Conservation (phyloP, 768 basidiomycete species). For the Clavaria fumosa region DNA sequence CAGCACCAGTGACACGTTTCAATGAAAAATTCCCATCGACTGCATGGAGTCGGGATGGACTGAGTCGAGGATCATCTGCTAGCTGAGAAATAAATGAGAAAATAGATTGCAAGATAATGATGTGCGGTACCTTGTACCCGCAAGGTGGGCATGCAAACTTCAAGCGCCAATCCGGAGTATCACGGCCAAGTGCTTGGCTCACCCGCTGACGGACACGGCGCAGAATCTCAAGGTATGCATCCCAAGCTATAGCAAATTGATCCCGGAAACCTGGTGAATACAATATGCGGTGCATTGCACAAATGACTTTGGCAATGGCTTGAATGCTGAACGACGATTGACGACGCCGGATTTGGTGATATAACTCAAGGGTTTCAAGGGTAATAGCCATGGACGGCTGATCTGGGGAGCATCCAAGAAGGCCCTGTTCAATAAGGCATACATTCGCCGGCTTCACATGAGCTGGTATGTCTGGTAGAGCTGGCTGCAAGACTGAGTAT, state of each 20-base stretch:
- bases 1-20: constrained; percentile 15
- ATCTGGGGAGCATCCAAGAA: constrained; percentile 2
- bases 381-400: constrained; percentile 3
- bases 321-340: constrained; percentile 15
- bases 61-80: constrained; percentile 17
- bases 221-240: constrained; percentile 20
- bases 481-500: too few species aligned
- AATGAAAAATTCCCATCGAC: constrained; percentile 22
- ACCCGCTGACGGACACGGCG: constrained; percentile 12
- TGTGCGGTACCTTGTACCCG: constrained; percentile 17
- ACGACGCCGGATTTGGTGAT: constrained; percentile 6
- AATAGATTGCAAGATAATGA: not conserved
- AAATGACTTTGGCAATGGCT: constrained; percentile 15
- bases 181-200: constrained; percentile 13
- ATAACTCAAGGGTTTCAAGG: constrained; percentile 7
- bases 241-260: constrained; percentile 19
- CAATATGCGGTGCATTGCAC: constrained; percentile 15
- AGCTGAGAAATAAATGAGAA: constrained; percentile 10
- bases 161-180: constrained; percentile 21
- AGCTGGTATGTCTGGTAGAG: too few species aligned
- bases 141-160: constrained; percentile 24
- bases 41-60: constrained; percentile 13
- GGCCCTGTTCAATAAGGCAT: too few species aligned
- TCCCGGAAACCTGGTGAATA: constrained; percentile 13
- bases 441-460: too few species aligned